phyloP scores from a whole-genome alignment of 2,329 filamentous ascomycete species.

The Podosphaera fusca region DNA sequence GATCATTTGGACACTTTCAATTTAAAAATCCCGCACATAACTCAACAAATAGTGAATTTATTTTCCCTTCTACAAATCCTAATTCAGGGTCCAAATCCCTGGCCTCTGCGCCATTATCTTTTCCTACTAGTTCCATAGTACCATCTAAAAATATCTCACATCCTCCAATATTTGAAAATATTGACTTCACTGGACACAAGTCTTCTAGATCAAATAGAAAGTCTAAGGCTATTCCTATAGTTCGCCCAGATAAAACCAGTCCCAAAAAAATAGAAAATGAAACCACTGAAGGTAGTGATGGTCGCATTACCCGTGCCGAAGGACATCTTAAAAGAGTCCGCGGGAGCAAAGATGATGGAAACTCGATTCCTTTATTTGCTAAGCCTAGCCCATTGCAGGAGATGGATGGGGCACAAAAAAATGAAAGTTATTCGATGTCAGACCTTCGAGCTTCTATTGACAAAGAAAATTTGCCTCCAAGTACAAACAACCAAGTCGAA shows the following conservation, averaged over 20 bases:
- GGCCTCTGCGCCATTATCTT: conserved; percentile 40
- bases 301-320: conserved; percentile 36
- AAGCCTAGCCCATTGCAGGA: conserved; percentile 22
- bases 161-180: conserved; percentile 44
- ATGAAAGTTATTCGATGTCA: conserved; percentile 10
- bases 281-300: conserved; percentile 31
- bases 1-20: conserved; percentile 32
- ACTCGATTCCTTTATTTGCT: conserved; percentile 57
- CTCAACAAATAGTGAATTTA: conserved; percentile 41
- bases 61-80: conserved; percentile 40
- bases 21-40: conserved; percentile 48
- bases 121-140: conserved; percentile 22
- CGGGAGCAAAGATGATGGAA: conserved; percentile 38
- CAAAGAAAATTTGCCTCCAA: conserved; percentile 13
- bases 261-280: conserved; percentile 19
- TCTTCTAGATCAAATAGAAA: conserved; percentile 42
- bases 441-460: conserved; percentile 7
- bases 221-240: conserved; percentile 66
- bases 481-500: background rate
- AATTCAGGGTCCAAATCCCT: conserved; percentile 59
- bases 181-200: conserved; percentile 37
- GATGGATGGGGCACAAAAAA: conserved; percentile 13
- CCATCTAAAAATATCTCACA: conserved; percentile 21
- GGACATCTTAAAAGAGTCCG: conserved; percentile 55
- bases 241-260: conserved; percentile 35